Base-by-base conservation (phyloP, 192 early-diverging fungal genomes). In the Podila epicladia region DNA sequence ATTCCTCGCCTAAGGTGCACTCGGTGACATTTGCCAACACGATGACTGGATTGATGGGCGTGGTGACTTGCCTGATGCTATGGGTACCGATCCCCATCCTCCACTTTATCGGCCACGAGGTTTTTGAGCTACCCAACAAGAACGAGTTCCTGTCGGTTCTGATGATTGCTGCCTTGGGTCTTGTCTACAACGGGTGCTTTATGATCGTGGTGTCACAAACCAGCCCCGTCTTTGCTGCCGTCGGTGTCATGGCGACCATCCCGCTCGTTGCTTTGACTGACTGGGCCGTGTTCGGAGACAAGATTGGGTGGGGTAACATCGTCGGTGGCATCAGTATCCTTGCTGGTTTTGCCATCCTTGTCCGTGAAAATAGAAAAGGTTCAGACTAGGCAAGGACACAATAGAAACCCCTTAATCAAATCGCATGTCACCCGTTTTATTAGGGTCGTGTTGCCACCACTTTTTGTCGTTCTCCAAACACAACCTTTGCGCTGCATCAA, bases 241-340 rank as follows among this genome's bases (percentile, higher is more conserved):
- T 95, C 26, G 95, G 94, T 28, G 86, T 93, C 26, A 93, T 96
- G 92, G 85, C 93, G 48, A 95, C 94, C 9, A 91, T 94, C 37
- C 94, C 94, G 4, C 74, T 85, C 28, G 92, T 93, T 58, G 91
- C 93, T 20, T 35, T 77, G 5, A 72, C 57, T 3, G 77, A 80
- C 65, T 80, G 77, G 77, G 38, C 64, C 1, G 29, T 80, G 15
- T 80, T 80, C 29, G 53, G 64, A 26, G 71, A 80, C n/a, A 49
- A 31, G 7, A 32, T 80, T 20, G 77, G 77, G 41, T 80, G 77
- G 77, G 77, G 77, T 2, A 73, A 80, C 60, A 32, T 80, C n/a
- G 53, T 65, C 8, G 77, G 77, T 4, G 77, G 77, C 9, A 22
- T 80, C 15, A 73, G 77, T 24, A 80, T 80, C 58, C 32, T 80